Evolutionary conservation across 192 early-diverging fungal species (phyloP).

Genomic region (Piromyces sp.): DNA sequence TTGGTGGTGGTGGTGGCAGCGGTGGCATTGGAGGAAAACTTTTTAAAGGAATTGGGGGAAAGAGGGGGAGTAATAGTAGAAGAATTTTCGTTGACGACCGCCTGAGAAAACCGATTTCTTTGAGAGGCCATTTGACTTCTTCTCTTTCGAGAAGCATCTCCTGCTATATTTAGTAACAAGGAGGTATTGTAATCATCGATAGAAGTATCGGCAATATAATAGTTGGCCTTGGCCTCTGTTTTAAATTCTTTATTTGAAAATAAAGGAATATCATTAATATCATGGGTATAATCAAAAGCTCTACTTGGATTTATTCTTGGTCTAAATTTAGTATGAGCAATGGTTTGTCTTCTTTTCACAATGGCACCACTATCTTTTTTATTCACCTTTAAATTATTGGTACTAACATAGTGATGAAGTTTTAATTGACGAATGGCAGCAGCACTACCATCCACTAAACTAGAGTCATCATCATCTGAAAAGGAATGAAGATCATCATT

Average conservation of each 20-base stretch:
- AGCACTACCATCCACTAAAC: not conserved
- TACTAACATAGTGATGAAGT: not conserved
- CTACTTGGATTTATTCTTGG: not conserved
- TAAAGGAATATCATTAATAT: not conserved
- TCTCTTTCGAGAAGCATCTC: not conserved
- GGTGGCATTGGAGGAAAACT: not conserved
- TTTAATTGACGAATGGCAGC: not conserved
- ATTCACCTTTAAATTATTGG: not conserved
- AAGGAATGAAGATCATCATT: not conserved
- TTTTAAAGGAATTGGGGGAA: not conserved
- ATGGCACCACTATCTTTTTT: not conserved
- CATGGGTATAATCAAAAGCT: not conserved
- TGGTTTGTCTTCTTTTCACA: not conserved
- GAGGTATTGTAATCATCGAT: not conserved
- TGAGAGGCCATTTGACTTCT: not conserved
- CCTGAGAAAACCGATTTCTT: not conserved
- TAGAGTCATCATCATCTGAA: not conserved
- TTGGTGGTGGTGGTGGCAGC: no score
- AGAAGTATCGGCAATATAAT: not conserved
- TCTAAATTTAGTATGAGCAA: not conserved
- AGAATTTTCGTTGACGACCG: not conserved
- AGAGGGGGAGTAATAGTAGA: not conserved
- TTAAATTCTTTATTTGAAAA: not conserved
- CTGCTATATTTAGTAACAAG: not conserved
- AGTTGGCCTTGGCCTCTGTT: not conserved